Evolutionary conservation across 805 yeast species (phyloP).

Genomic region (Yarrowia sp.): DNA sequence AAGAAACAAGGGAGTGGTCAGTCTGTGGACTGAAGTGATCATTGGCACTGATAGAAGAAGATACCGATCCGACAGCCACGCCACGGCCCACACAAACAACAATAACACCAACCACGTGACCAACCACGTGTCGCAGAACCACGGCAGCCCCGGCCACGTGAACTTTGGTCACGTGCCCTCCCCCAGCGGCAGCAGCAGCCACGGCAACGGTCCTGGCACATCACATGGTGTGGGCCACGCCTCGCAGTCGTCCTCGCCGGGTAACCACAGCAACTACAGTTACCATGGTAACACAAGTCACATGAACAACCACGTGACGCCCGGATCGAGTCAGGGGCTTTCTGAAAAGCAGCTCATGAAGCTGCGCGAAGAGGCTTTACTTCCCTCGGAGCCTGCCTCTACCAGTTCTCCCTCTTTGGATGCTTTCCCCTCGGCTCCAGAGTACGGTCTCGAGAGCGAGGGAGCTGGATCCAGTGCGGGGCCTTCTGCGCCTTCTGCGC

Average conservation of each 20-base stretch:
- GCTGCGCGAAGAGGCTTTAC: conserved; percentile 61
- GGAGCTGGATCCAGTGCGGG: neutral
- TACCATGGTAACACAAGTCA: neutral
- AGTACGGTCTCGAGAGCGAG: conserved; percentile 7
- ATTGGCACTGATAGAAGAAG: conserved; percentile 73
- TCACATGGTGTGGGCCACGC: neutral
- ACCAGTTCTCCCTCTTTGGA: conserved; percentile 14
- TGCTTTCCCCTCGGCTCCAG: conserved; percentile 28
- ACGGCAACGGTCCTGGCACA: neutral
- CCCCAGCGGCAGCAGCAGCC: conserved; percentile 1
- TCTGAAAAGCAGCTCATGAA: conserved; percentile 64
- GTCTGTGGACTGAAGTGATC: conserved; percentile 79
- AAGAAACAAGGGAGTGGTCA: conserved; percentile 75
- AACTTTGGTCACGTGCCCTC: conserved; percentile 22
- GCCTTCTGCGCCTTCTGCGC: neutral
- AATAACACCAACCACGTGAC: neutral
- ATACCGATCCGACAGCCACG: conserved; percentile 43
- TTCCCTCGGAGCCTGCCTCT: conserved; percentile 63
- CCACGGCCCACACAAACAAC: neutral
- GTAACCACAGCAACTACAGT: conserved; percentile 11
- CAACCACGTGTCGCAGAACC: neutral
- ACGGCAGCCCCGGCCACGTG: conserved; percentile 11
- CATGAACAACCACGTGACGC: conserved; percentile 3
- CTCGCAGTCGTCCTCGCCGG: conserved; percentile 5
- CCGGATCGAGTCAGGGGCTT: neutral